Percentiles rank a stretch among this genome's conserved stretches.
Conservation (phyloP, 192 early-diverging fungal genomes). For the Backusella circina region DNA sequence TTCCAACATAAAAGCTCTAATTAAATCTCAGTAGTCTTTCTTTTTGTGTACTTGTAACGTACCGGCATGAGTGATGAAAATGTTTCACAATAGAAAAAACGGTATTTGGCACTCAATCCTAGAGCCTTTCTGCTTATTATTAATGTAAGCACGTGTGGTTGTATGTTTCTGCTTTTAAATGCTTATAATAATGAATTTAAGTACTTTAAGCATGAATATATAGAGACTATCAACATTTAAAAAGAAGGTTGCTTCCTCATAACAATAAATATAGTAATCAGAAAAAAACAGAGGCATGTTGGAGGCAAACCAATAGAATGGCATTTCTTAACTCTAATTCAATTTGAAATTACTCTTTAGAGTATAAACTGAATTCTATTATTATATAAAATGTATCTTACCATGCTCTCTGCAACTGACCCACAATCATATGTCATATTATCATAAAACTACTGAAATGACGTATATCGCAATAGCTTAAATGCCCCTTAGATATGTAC, state of each 20-base stretch:
- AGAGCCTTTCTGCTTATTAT: neutral
- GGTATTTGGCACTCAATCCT: neutral
- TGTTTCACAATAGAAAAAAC: neutral
- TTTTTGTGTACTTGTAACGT: neutral
- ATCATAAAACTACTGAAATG: neutral
- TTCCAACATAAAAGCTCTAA: slow-evolving; percentile 1
- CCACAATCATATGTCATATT: neutral
- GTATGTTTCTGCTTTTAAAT: neutral
- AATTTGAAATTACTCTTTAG: neutral
- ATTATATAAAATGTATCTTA: neutral
- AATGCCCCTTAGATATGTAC: neutral
- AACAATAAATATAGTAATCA: neutral
- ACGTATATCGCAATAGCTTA: neutral
- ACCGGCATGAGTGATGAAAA: neutral
- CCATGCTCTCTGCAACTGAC: neutral
- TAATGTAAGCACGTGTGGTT: neutral
- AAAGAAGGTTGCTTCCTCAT: neutral
- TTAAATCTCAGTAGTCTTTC: neutral
- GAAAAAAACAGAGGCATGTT: neutral
- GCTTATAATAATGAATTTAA: too few relatives aligned
- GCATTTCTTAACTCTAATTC: neutral
- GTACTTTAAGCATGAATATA: neutral
- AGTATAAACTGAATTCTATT: neutral
- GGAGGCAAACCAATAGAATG: neutral
- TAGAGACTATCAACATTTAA: neutral